Conservation (phyloP, 2,329 filamentous ascomycete species). For the Trichoderma afroharzianum region DNA sequence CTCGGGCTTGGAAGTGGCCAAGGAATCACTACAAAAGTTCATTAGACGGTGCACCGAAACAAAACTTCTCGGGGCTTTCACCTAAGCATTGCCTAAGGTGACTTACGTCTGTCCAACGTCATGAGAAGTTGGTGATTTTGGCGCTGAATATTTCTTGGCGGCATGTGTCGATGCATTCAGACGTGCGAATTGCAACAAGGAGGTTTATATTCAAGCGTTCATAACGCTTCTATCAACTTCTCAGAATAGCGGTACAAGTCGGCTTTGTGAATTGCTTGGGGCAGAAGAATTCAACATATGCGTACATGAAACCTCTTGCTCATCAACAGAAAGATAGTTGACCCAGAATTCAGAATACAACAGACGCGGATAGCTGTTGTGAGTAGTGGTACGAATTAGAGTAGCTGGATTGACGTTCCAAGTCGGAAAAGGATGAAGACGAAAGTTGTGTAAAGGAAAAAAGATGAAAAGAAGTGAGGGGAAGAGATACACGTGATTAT, state of each 20-base stretch:
- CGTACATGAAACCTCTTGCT: neutral
- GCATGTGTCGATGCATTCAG: neutral
- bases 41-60: neutral
- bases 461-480: neutral
- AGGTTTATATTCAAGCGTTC: neutral
- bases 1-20: neutral
- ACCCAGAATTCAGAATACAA: neutral
- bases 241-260: neutral
- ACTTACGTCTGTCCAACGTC: neutral
- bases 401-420: neutral
- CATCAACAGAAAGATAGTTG: neutral
- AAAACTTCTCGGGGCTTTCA: neutral
- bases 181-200: neutral
- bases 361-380: neutral
- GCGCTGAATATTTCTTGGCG: neutral
- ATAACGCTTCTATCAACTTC: no score
- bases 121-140: neutral
- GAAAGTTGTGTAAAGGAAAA: neutral
- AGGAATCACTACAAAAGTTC: neutral
- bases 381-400: neutral
- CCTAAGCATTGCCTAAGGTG: neutral
- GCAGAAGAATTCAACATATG: neutral
- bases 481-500: neutral
- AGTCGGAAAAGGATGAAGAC: neutral
- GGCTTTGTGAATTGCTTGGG: neutral